Percentiles rank a stretch among this genome's conserved stretches.
These are phyloP conservation scores for Darksidea phi DNA, from an alignment of 495 filamentous ascomycete species.

Conservation along the genomic window DNA sequence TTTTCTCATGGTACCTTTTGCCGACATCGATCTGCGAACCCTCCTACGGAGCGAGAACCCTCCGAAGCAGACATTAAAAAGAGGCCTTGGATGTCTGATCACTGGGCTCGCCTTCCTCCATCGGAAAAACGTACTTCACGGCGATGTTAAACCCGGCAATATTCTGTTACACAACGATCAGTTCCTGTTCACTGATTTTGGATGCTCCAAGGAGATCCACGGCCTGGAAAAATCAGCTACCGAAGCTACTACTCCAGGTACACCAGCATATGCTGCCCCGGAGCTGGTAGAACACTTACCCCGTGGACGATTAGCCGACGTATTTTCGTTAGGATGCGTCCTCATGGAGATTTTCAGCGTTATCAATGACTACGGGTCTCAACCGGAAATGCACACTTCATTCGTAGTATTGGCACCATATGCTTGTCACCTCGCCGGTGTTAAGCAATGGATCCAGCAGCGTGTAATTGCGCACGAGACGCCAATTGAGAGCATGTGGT, in stretches of 20 bases:
- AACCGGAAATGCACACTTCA: not conserved
- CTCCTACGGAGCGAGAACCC: not conserved
- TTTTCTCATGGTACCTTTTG: slow-evolving; percentile 4
- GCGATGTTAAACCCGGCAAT: slow-evolving; percentile 52
- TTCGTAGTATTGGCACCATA: not conserved
- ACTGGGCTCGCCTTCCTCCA: slow-evolving; percentile 48
- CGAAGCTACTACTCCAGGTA: not conserved
- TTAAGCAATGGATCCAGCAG: not conserved
- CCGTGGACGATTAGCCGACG: slow-evolving; percentile 9
- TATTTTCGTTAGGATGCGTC: slow-evolving; percentile 24
- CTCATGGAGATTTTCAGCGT: slow-evolving; percentile 18
- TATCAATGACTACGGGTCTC: not conserved
- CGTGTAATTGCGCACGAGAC: not conserved
- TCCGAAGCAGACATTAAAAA: not conserved
- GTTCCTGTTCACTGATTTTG: slow-evolving; percentile 48
- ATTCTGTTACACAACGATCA: slow-evolving; percentile 45
- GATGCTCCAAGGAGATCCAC: slow-evolving; percentile 42
- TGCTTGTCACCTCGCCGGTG: not conserved
- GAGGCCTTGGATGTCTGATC: slow-evolving; percentile 35
- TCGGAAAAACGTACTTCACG: slow-evolving; percentile 43
- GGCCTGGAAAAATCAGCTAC: not conserved
- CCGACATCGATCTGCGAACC: slow-evolving; percentile 1
- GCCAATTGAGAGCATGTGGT: not conserved
- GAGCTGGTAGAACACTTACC: slow-evolving; percentile 3
- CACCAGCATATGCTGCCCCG: slow-evolving; percentile 12